These are phyloP conservation scores for Moesziomyces sp. DNA, from an alignment of 1,284 basidiomycete species.

Conservation along the genomic window DNA sequence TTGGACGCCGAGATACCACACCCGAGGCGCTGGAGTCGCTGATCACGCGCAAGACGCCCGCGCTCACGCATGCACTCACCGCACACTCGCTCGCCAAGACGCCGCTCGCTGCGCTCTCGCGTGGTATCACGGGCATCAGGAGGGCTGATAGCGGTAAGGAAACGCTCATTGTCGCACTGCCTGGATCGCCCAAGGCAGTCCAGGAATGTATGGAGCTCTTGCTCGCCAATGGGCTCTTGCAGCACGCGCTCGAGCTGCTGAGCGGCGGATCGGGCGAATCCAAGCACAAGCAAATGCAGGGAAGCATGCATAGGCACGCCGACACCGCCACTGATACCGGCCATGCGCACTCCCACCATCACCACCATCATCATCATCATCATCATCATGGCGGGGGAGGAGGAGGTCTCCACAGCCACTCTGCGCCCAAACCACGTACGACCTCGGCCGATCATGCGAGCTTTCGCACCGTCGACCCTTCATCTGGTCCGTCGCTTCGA, in stretches of 20 bases:
- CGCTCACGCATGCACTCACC: conserved; percentile 81
- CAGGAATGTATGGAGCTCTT: conserved; percentile 79
- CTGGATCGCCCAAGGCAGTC: conserved; percentile 85
- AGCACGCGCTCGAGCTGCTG: conserved; percentile 81
- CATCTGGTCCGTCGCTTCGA: conserved; percentile 62
- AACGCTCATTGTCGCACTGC: conserved; percentile 80
- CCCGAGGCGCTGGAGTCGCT: conserved; percentile 81
- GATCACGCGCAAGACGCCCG: conserved; percentile 79
- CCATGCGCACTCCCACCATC: conserved; percentile 18
- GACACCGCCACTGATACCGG: conserved; percentile 28
- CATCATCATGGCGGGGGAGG: conserved; percentile 57
- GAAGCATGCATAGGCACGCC: conserved; percentile 1
- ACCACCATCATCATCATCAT: conserved; percentile 68
- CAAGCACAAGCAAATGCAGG: conserved; percentile 71
- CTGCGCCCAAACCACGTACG: conserved; percentile 43
- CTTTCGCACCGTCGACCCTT: conserved; percentile 76
- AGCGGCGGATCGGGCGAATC: conserved; percentile 76
- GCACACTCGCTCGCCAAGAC: conserved; percentile 78
- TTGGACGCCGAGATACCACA: conserved; percentile 80
- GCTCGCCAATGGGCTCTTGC: conserved; percentile 71
- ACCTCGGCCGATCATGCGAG: conserved; percentile 30
- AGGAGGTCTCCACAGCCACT: conserved; percentile 34
- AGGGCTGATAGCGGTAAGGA: conserved; percentile 52
- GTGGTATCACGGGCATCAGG: conserved; percentile 80
- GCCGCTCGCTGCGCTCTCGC: conserved; percentile 81